Conservation (phyloP, 345 rosid species). For the Eucalyptus guilfoylei region DNA sequence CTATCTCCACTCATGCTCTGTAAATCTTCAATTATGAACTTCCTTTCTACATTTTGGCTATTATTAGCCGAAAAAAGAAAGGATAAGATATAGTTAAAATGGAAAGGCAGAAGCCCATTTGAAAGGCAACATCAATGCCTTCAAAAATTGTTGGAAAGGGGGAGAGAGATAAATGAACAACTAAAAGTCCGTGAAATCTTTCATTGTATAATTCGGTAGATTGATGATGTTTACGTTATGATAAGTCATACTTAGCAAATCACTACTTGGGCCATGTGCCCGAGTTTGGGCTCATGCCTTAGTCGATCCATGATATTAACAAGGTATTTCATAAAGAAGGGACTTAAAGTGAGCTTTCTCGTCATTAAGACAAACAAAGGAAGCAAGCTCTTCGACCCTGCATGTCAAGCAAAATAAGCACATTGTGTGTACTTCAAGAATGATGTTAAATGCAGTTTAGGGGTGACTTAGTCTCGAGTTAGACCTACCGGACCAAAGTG, state of each 20-base stretch:
- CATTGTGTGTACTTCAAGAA: background rate
- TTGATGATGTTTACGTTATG: background rate
- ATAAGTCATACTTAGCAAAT: background rate
- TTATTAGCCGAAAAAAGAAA: background rate
- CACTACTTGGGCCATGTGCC: background rate
- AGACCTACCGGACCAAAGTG: background rate
- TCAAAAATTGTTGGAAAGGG: background rate
- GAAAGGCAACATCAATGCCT: background rate
- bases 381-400: background rate
- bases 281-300: background rate
- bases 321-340: background rate
- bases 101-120: background rate
- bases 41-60: background rate
- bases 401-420: background rate
- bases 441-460: background rate
- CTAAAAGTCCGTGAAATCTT: background rate
- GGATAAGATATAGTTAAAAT: background rate
- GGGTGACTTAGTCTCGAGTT: background rate
- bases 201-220: background rate
- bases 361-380: background rate
- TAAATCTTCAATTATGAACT: background rate
- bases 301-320: background rate
- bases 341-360: background rate
- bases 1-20: background rate
- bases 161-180: background rate